These are phyloP conservation scores for Trametes sanguinea DNA, from an alignment of 768 basidiomycete genomes.

Conservation along the genomic window DNA sequence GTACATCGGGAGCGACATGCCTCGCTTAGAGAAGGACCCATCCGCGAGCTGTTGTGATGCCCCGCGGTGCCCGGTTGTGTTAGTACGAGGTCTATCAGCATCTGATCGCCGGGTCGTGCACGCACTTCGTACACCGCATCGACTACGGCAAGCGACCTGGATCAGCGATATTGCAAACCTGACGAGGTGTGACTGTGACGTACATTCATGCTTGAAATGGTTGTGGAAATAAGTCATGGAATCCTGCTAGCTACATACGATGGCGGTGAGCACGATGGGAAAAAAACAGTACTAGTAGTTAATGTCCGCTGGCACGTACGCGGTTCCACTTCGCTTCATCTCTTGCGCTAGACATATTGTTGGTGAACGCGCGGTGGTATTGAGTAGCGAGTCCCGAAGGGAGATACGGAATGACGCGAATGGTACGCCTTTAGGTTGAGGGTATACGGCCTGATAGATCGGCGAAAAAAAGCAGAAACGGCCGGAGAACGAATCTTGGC, in stretches of 20 bases:
- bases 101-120: no score
- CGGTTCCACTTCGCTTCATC: conserved; percentile 25
- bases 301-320: conserved; percentile 5
- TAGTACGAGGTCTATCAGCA: no score
- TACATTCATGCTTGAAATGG: conserved; percentile 52
- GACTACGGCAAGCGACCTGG: conserved; percentile 33
- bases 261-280: neutral
- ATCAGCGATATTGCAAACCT: neutral
- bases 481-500: neutral
- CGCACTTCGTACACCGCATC: conserved; percentile 47
- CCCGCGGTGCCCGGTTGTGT: no score
- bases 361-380: neutral
- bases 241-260: conserved; percentile 17
- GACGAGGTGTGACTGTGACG: conserved; percentile 19
- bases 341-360: conserved; percentile 22
- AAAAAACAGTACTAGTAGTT: neutral
- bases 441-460: neutral
- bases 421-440: neutral
- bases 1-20: conserved; percentile 45
- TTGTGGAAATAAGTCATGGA: conserved; percentile 30
- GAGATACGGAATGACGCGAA: neutral
- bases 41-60: conserved; percentile 46
- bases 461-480: neutral
- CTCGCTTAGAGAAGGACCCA: conserved; percentile 49
- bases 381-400: neutral